phyloP scores from a whole-genome alignment of 2,329 filamentous ascomycete species.

The Venturia asperata region DNA sequence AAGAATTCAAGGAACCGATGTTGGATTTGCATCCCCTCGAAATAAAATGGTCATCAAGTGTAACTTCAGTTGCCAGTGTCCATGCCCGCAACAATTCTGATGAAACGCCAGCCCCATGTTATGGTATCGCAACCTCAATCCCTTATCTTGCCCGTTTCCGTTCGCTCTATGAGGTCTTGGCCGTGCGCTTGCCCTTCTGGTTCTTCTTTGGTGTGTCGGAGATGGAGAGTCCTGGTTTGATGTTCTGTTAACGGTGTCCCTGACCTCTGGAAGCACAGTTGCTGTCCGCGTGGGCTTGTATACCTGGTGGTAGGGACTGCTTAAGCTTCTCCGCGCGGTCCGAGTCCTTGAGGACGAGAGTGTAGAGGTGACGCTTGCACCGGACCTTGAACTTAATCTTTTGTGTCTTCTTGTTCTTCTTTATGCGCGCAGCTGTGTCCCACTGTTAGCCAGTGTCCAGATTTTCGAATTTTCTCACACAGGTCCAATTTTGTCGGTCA shows the following conservation, averaged over 20 bases:
- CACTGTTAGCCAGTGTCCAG: conserved; percentile 12
- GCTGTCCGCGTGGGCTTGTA: background rate
- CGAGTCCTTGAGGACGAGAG: conserved; percentile 93
- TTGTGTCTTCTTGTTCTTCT: conserved; percentile 86
- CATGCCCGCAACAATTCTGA: conserved; percentile 4
- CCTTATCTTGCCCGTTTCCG: conserved; percentile 2
- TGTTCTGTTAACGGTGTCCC: conserved; percentile 19
- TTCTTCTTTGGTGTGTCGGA: conserved; percentile 59
- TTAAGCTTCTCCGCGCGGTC: conserved; percentile 99
- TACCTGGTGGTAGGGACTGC: conserved; percentile 97
- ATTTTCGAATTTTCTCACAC: background rate
- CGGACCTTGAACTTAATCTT: conserved; percentile 99
- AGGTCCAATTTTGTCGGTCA: background rate
- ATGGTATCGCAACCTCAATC: conserved; percentile 4
- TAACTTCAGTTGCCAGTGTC: background rate
- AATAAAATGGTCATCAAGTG: background rate
- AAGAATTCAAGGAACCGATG: background rate
- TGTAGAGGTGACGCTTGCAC: conserved; percentile 94
- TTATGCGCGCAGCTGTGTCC: conserved; percentile 44
- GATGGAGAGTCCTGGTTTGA: conserved; percentile 48
- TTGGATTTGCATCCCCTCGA: background rate
- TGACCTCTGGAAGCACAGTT: background rate
- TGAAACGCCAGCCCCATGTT: conserved; percentile 11
- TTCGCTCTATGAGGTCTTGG: conserved; percentile 12
- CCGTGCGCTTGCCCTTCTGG: conserved; percentile 44